Evolutionary conservation across 2,329 filamentous ascomycete species (phyloP).

Genomic region (Raffaelea albimanens): DNA sequence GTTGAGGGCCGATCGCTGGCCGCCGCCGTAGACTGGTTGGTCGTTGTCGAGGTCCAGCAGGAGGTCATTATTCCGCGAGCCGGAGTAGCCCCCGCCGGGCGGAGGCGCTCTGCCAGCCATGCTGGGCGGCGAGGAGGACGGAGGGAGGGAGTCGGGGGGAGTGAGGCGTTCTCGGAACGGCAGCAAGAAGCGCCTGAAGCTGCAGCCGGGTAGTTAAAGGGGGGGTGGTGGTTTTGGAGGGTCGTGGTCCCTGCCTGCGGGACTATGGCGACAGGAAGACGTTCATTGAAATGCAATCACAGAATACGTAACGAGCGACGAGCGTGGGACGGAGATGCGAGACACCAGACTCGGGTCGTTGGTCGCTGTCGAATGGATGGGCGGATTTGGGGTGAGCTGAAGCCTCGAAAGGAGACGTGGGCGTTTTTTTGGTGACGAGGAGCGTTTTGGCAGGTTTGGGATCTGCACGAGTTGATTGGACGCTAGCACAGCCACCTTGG

Average conservation of each 20-base stretch:
- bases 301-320: no score
- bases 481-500: slow-evolving; percentile 13
- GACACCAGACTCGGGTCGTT: not conserved
- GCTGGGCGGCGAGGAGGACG: slow-evolving; percentile 21
- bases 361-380: slow-evolving; percentile 1
- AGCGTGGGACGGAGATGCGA: not conserved
- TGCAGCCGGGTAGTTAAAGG: no score
- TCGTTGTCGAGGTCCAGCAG: slow-evolving; percentile 67
- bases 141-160: no score
- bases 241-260: slow-evolving; percentile 21
- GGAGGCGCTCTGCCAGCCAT: slow-evolving; percentile 53
- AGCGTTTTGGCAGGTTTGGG: slow-evolving; percentile 2
- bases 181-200: no score
- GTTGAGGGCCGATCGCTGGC: slow-evolving; percentile 57
- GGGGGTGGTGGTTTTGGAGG: no score
- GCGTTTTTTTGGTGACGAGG: slow-evolving; percentile 4
- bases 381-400: not conserved
- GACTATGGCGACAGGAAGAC: slow-evolving; percentile 10
- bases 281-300: slow-evolving; percentile 7
- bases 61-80: slow-evolving; percentile 47
- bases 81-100: slow-evolving; percentile 21
- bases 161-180: no score
- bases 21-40: slow-evolving; percentile 62
- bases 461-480: slow-evolving; percentile 2
- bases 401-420: not conserved